A percentile compares a stretch with the other conserved stretches of the same genome.
These are phyloP conservation scores for Gonium pectorale DNA, from an alignment of 139 green algal species.

Conservation along the genomic window DNA sequence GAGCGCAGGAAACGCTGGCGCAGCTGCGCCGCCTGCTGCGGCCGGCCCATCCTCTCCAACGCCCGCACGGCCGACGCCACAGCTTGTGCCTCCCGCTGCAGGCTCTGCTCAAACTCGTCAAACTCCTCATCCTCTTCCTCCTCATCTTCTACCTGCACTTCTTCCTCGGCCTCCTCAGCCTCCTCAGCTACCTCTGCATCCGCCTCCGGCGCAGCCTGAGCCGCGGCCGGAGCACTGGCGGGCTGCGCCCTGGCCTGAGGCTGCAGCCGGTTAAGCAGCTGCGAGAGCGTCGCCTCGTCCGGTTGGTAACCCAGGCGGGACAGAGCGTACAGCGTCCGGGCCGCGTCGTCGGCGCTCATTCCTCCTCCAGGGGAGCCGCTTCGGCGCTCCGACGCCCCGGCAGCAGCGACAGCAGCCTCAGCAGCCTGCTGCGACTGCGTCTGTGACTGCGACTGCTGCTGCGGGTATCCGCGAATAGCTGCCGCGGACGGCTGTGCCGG, in stretches of 20 bases:
- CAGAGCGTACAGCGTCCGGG: constrained; percentile 24
- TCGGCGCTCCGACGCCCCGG: too few relatives aligned
- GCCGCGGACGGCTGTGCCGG: too few relatives aligned
- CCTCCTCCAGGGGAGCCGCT: too few relatives aligned
- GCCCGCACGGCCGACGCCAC: constrained; percentile 17
- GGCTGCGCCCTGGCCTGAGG: constrained; percentile 4
- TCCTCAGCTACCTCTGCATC: neutral
- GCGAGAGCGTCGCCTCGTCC: constrained; percentile 27
- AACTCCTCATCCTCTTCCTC: neutral
- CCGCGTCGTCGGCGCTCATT: neutral
- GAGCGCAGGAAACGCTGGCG: constrained; percentile 25
- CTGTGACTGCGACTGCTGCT: too few relatives aligned
- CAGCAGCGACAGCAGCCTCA: neutral
- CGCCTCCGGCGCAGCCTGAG: neutral
- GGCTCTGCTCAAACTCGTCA: constrained; percentile 1
- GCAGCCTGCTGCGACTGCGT: too few relatives aligned
- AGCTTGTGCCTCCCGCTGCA: constrained; percentile 33
- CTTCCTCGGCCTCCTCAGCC: neutral
- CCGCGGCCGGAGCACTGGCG: neutral
- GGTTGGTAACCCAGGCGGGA: constrained; percentile 33
- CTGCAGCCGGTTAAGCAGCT: constrained; percentile 37
- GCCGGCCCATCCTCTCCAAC: constrained; percentile 32
- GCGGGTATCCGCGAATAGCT: too few relatives aligned
- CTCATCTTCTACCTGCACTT: neutral
- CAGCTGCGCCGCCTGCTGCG: constrained; percentile 11